Base-by-base conservation (phyloP, 1,139 yeast species). In the Meyerozyma guilliermondii region DNA sequence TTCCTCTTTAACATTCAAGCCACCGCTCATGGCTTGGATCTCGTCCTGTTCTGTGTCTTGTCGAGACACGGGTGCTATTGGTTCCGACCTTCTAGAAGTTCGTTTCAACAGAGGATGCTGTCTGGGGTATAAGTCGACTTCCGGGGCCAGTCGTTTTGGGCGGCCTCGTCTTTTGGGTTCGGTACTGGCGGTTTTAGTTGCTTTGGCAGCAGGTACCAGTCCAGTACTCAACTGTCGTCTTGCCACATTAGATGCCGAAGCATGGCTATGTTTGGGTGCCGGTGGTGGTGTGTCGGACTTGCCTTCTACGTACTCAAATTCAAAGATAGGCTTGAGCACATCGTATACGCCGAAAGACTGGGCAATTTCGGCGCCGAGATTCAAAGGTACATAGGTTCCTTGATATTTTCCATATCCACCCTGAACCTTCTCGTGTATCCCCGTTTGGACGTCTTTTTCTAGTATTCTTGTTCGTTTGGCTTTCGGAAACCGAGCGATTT, bases 331-430 rank as follows among this genome's bases (percentile, higher is more conserved):
- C 41, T 67, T 66, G 43, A 92, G 66, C 22, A 76, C 71, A 2
- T 78, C 85, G 46, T 72, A 74, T 1, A 91, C 96, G 1, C 78
- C 83, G 55, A 87, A 91, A n/a, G 40, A 38, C 9, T 38, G 40
- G 22, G 54, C 54, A 16, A 87, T 66, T 7, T 75, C 72, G 1
- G 74, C 76, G 0, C 91, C 87, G 27, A 84, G 65, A 23, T 76
- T 75, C 47, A 78, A 67, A 0, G 96, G 95, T 18, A 89, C 84
- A 88, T 96, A 92, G 0, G 97, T 87, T 1, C 98, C 98, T 64
- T 91, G 97, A 60, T 87, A 87, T 58, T 88, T 85, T 11, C 97
- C 97, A 58, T 89, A 87, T 0, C 96, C 97, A 38, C 96, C 97
- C 64, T 89, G 96, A 10, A 91, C 92, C 59, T 89, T 91, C 59